Evolutionary conservation across 2,329 filamentous ascomycete species (phyloP).

Genomic region (Epichloe baconii): DNA sequence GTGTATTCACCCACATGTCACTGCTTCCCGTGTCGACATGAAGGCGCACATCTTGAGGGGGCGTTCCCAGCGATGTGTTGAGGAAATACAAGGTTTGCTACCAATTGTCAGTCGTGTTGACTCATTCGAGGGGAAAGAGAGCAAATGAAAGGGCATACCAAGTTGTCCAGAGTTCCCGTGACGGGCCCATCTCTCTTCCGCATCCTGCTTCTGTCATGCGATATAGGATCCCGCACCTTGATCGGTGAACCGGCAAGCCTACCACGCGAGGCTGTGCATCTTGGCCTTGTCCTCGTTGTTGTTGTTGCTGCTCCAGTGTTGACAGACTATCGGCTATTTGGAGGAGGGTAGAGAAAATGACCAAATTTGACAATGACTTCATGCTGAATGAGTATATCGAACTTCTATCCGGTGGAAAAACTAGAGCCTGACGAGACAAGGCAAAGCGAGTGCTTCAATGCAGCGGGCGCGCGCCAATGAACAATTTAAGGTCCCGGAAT

Average conservation of each 20-base stretch:
- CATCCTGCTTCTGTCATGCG: slow-evolving; percentile 24
- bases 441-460: not conserved
- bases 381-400: slow-evolving; percentile 15
- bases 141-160: slow-evolving; percentile 25
- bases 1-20: slow-evolving; percentile 59
- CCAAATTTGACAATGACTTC: slow-evolving; percentile 21
- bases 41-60: slow-evolving; percentile 41
- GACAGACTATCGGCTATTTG: slow-evolving; percentile 11
- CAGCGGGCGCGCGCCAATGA: not conserved
- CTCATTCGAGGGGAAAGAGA: not conserved
- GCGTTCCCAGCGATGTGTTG: slow-evolving; percentile 50
- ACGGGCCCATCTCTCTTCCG: slow-evolving; percentile 30
- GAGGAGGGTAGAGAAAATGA: slow-evolving; percentile 1
- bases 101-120: not conserved
- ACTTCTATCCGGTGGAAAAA: not conserved
- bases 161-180: slow-evolving; percentile 38
- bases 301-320: slow-evolving; percentile 8
- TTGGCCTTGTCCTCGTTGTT: slow-evolving; percentile 11
- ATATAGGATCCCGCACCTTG: slow-evolving; percentile 25
- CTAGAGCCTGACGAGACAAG: not conserved
- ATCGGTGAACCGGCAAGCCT: slow-evolving; percentile 28
- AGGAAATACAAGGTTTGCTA: slow-evolving; percentile 51
- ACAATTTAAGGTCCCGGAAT: not conserved
- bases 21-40: slow-evolving; percentile 58
- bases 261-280: slow-evolving; percentile 30